Percentiles rank a stretch among this genome's conserved stretches.
phyloP scores from a whole-genome alignment of 305 asterid species.

The Solanum hybrid region DNA sequence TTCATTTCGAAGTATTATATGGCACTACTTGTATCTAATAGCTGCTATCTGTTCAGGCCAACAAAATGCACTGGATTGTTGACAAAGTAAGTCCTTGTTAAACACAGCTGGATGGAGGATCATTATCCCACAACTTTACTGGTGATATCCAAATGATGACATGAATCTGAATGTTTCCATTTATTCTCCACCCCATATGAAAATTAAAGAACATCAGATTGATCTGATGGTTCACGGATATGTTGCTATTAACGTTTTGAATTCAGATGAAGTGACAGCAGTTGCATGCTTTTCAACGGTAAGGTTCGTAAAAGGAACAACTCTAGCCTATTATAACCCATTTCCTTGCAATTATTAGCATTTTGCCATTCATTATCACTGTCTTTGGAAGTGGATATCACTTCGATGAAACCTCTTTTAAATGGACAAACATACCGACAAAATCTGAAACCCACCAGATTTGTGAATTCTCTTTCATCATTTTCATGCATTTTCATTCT shows the following conservation, averaged over 20 bases:
- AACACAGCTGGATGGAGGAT: constrained; percentile 85
- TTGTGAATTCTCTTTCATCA: background rate
- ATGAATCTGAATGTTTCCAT: constrained; percentile 63
- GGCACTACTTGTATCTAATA: constrained; percentile 1
- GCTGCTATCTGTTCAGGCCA: constrained; percentile 43
- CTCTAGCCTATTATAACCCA: background rate
- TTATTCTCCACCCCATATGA: constrained; percentile 47
- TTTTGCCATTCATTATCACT: background rate
- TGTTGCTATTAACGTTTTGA: constrained; percentile 52
- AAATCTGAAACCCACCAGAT: background rate
- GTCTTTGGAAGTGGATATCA: background rate
- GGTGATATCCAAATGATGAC: constrained; percentile 57
- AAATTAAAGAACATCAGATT: constrained; percentile 37
- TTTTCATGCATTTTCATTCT: background rate
- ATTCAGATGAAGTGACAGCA: constrained; percentile 42
- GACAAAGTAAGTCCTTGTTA: constrained; percentile 51
- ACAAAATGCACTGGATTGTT: constrained; percentile 63
- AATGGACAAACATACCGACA: background rate
- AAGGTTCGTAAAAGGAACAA: constrained; percentile 18
- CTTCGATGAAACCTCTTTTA: background rate
- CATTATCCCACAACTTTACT: constrained; percentile 74
- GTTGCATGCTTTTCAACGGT: constrained; percentile 75
- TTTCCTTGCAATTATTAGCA: background rate
- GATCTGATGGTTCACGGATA: constrained; percentile 41
- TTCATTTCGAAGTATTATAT: background rate